Base-by-base conservation (phyloP, 1,284 basidiomycete genomes). In the Ceratorhiza oryzae-sativae region DNA sequence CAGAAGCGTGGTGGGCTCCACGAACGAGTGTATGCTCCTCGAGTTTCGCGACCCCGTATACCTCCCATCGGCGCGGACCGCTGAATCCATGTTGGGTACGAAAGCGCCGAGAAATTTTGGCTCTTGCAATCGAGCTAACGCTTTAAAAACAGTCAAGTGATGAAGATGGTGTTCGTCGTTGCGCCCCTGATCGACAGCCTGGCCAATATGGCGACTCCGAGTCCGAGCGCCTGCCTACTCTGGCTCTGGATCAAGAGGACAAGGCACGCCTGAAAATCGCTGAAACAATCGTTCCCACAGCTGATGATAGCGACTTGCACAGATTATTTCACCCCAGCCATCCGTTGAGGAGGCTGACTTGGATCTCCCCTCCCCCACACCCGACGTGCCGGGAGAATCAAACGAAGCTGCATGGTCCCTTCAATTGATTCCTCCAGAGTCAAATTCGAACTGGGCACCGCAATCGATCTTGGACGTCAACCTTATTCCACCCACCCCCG, bases 1-100 rank as follows among this genome's bases (percentile, higher is more conserved):
- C 27, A 30, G 32, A 51, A 20, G 61, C 61, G n/a, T 65, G 61
- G 61, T 65, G 61, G 61, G 39, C 45, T 12, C n/a, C 27, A 10
- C 46, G 32, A 51, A 23, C 34, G n/a, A 51, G 61, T 18, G 23
- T 34, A 30, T 25, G 39, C 36, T 65, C 61, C n/a, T 32, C 61
- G 20, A n/a, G 15, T 23, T 51, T 20, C 13, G n/a, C 41, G 12
- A 23, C 9, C 61, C 32, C 61, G 61, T 36, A n/a, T 49, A 23
- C n/a, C 46, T 15, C 30, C 46, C 51, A 53, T n/a, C n/a, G n/a
- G n/a, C 51, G 32, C 13, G 51, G 51, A 32, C 27, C 32, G 51
- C 51, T 32, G 51, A 53, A 53, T 32, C 51, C 4, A 30, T 30
- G 18, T 30, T 3, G 4, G 51, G 51, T 53, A 32, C 27, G 51